Evolutionary conservation across 768 basidiomycete species (phyloP).

Genomic region (Boletus coccyginus): DNA sequence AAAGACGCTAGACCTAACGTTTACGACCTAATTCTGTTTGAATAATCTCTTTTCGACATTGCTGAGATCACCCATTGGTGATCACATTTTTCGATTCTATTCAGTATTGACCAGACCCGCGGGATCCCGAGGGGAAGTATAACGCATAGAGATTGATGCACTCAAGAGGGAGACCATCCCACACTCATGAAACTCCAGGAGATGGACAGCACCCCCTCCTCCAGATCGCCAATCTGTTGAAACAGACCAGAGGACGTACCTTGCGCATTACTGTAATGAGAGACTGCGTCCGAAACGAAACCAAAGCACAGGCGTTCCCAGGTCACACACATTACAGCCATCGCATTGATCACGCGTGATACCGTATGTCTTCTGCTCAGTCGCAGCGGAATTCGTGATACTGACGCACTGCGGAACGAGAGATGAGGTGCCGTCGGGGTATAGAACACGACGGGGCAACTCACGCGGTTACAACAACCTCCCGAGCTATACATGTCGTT

Average conservation of each 20-base stretch:
- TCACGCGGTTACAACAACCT: conserved; percentile 57
- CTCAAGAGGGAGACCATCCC: conserved; percentile 34
- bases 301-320: conserved; percentile 44
- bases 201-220: conserved; percentile 48
- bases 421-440: background rate
- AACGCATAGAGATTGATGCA: background rate
- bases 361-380: conserved; percentile 47
- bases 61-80: no score
- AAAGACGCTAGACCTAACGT: no score
- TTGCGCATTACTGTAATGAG: conserved; percentile 23
- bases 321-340: conserved; percentile 45
- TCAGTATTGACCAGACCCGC: no score
- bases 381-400: conserved; percentile 50
- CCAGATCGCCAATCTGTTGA: conserved; percentile 40
- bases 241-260: conserved; percentile 68
- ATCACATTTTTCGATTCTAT: no score
- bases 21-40: no score
- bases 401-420: conserved; percentile 44
- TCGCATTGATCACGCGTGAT: conserved; percentile 56
- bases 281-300: background rate
- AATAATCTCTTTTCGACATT: no score
- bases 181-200: conserved; percentile 53
- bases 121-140: no score
- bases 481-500: conserved; percentile 49
- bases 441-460: conserved; percentile 13